These are phyloP conservation scores for Thozetella sp. DNA, from an alignment of 495 filamentous ascomycete genomes.

Conservation along the genomic window DNA sequence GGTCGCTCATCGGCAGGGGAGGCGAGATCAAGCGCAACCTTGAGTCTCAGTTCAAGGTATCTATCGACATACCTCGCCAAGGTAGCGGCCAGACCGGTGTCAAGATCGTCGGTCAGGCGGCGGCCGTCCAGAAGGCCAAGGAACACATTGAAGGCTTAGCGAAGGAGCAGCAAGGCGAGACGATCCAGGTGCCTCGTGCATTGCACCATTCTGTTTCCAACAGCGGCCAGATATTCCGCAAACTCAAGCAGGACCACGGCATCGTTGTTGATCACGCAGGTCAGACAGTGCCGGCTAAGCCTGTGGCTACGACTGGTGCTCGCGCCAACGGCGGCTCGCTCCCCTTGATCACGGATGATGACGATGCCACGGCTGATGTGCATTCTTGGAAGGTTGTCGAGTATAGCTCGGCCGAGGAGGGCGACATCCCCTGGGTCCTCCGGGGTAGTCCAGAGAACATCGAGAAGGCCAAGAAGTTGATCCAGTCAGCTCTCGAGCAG, in stretches of 20 bases:
- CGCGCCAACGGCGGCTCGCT: conserved; percentile 59
- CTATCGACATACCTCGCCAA: conserved; percentile 84
- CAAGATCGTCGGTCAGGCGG: conserved; percentile 79
- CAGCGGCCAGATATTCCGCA: conserved; percentile 90
- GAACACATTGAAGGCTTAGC: conserved; percentile 75
- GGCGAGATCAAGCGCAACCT: conserved; percentile 82
- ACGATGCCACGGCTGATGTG: conserved; percentile 54
- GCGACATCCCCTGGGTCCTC: conserved; percentile 90
- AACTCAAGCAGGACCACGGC: conserved; percentile 75
- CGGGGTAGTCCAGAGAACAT: conserved; percentile 76
- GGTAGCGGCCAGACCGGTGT: conserved; percentile 71
- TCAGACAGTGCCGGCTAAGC: conserved; percentile 69
- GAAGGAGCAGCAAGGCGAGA: conserved; percentile 88
- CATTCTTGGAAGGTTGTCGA: conserved; percentile 84
- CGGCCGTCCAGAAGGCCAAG: conserved; percentile 81
- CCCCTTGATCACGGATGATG: conserved; percentile 89
- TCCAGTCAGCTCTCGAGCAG: conserved; percentile 70
- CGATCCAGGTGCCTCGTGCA: conserved; percentile 74
- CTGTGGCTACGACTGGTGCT: conserved; percentile 42
- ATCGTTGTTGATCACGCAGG: conserved; percentile 91
- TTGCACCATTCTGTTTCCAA: conserved; percentile 85
- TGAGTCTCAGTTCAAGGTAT: conserved; percentile 88
- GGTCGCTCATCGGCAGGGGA: conserved; percentile 87
- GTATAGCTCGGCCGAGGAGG: conserved; percentile 56
- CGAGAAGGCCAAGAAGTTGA: conserved; percentile 70